phyloP scores from a whole-genome alignment of 768 basidiomycete species.

The Lyophyllum semitale region DNA sequence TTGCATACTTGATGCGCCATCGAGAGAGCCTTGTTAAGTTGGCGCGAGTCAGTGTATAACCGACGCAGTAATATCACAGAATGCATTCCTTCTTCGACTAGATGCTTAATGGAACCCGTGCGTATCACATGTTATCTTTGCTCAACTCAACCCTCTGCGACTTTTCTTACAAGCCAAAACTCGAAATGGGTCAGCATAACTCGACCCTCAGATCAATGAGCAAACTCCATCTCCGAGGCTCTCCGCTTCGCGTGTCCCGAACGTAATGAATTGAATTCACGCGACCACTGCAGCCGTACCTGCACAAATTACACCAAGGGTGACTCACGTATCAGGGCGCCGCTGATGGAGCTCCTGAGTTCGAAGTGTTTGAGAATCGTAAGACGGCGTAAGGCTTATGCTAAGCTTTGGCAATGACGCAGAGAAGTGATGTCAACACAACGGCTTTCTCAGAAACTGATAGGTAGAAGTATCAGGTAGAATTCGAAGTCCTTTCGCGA shows the following conservation, averaged over 20 bases:
- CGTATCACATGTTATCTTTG: background rate
- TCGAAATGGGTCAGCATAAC: background rate
- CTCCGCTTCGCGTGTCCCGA: background rate
- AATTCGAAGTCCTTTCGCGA: too few species aligned
- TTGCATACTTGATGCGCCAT: conserved; percentile 14
- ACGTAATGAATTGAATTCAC: background rate
- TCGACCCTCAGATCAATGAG: background rate
- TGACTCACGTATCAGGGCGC: background rate
- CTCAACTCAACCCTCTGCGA: background rate
- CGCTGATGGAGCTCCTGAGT: background rate
- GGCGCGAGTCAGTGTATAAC: background rate
- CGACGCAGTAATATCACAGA: conserved; percentile 4
- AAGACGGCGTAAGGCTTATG: too few species aligned
- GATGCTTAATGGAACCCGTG: background rate
- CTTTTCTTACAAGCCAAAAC: background rate
- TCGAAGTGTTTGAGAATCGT: too few species aligned
- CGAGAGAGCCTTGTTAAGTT: background rate
- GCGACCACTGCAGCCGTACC: background rate
- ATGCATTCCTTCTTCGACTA: background rate
- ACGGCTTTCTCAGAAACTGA: background rate
- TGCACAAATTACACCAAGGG: too few species aligned
- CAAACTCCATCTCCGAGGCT: background rate
- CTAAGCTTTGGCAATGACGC: background rate
- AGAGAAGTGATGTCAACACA: background rate
- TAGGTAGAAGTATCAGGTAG: background rate